Evolutionary conservation across 306 rosid species (phyloP), one percentile per base, ranked within the genome.

Genomic region (Urtica urens): DNA sequence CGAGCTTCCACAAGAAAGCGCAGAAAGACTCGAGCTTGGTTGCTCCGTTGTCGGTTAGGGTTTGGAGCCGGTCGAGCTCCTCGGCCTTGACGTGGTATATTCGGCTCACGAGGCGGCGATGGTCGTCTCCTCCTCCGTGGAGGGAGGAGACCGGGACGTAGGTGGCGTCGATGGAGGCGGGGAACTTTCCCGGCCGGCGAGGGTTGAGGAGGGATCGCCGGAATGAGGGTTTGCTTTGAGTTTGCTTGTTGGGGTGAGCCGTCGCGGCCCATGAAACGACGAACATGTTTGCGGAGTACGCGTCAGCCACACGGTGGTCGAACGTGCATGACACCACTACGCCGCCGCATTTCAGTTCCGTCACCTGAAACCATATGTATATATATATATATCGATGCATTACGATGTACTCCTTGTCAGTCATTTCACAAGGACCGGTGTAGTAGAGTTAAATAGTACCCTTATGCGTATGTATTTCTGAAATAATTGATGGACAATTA

Each of bases 241-340:
- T n/a, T n/a, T n/a, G n/a, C n/a, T n/a, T n/a, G n/a, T n/a, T n/a
- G n/a, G n/a, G n/a, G n/a, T n/a, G n/a, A 39, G 86, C 83, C 63
- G 68, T 63, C 37, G 68, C 35, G 8, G 94, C 86, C 96, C 96
- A 86, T 17, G 83, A 62, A 1, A 79, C 71, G 0, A 86, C 53
- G 14, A 86, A 77, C 90, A 86, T 79, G 78, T 86, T 77, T 34
- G 81, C 20, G 11, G 96, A 82, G 49, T 82, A 65, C 4, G 86
- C 94, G 52, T 82, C 96, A 0, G 96, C 79, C 11, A 86, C 62
- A 17, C 96, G 83, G 52, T 86, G 96, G 60, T 86, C 96, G 53
- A 86, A 86, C 10, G 79, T 58, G 74, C 96, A 86, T 17, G 69
- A 78, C 30, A 82, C 83, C 40, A 86, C 68, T 51, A 82, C 22